Percentiles rank a stretch among this genome's conserved stretches.
Conservation (phyloP, 768 basidiomycete genomes). For the Tylopilus plumbeoviolaceoides region DNA sequence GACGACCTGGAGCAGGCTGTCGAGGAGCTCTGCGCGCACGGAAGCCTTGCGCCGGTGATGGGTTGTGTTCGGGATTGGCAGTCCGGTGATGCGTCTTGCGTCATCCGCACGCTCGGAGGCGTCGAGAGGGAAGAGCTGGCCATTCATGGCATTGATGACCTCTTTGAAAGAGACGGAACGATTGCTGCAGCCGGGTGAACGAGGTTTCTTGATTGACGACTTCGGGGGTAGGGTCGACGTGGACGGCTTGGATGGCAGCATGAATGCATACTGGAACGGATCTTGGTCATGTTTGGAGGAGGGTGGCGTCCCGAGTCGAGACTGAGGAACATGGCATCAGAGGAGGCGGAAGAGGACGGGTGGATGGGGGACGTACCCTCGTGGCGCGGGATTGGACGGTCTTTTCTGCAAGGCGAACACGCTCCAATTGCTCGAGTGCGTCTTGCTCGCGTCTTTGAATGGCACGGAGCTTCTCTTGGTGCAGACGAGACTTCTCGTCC, state of each 20-base stretch:
- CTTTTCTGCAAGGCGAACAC: slow-evolving; percentile 20
- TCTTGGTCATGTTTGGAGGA: slow-evolving; percentile 19
- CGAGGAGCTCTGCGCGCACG: slow-evolving; percentile 36
- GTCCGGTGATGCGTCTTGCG: slow-evolving; percentile 26
- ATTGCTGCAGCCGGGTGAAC: slow-evolving; percentile 17
- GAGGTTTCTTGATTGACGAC: slow-evolving; percentile 6
- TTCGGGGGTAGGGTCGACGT: slow-evolving; percentile 20
- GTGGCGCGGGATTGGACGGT: slow-evolving; percentile 8
- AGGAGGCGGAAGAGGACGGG: neutral
- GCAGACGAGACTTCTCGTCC: slow-evolving; percentile 40
- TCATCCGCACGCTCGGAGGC: slow-evolving; percentile 30
- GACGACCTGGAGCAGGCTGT: slow-evolving; percentile 40
- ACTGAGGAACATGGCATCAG: slow-evolving; percentile 13
- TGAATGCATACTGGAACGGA: slow-evolving; percentile 33
- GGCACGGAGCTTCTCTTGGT: slow-evolving; percentile 36
- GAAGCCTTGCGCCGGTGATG: slow-evolving; percentile 20
- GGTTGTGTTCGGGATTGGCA: slow-evolving; percentile 15
- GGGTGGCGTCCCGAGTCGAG: slow-evolving; percentile 10
- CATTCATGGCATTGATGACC: slow-evolving; percentile 55
- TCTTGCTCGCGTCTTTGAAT: slow-evolving; percentile 31
- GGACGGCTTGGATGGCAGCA: slow-evolving; percentile 23
- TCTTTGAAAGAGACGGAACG: slow-evolving; percentile 51
- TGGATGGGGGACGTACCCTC: slow-evolving; percentile 19
- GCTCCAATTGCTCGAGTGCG: slow-evolving; percentile 26
- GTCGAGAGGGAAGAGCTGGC: slow-evolving; percentile 50